Evolutionary conservation across 2,329 filamentous ascomycete species (phyloP), one percentile per base, ranked within the genome.

Genomic region (Calonectria crousiana): DNA sequence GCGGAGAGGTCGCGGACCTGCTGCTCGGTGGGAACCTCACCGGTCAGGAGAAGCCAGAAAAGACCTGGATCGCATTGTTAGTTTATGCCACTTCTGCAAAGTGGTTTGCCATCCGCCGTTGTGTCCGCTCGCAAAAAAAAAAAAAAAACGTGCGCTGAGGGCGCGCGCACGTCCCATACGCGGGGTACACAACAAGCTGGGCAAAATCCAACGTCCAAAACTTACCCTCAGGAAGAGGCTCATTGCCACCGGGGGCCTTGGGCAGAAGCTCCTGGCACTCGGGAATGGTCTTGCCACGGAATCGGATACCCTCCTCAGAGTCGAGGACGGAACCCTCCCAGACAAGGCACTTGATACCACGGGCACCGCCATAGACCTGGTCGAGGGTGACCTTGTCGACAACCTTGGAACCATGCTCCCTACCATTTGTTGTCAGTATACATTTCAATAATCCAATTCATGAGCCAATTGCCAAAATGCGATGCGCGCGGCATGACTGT

Each of bases 261-360:
- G 97, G 97, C 74, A 99, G 95, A 83, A 98, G 89, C 88, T 98
- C 90, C 91, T 98, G 97, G 93, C 96, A 98, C 89, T 99, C 97
- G 82, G 97, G 97, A 83, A 99, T 99, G 80, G 97, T 99, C 92
- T 96, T 97, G 90, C 97, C 97, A 86, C 97, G 94, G 93, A 99
- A 99, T 83, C 97, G 95, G 88, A 99, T 99, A 89, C 97, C 97
- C 92, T 99, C 97, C 91, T 98, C 95, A 73, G 96, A 92, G 89
- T 99, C 97, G 83, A 99, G 94, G 82, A 99, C 97, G 83, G 97
- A 99, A 83, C 96, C 94, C 90, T 99, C 97, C 97, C 97, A 99
- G 83, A 99, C 97, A 76, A 99, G 93, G 82, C 93, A 94, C 93
- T 98, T 99, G 90, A 99, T 98, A 84, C 97, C 96, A 90, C 97